These are phyloP conservation scores for Juglanconis sp. DNA, from an alignment of 2,329 filamentous ascomycete species.

Conservation along the genomic window DNA sequence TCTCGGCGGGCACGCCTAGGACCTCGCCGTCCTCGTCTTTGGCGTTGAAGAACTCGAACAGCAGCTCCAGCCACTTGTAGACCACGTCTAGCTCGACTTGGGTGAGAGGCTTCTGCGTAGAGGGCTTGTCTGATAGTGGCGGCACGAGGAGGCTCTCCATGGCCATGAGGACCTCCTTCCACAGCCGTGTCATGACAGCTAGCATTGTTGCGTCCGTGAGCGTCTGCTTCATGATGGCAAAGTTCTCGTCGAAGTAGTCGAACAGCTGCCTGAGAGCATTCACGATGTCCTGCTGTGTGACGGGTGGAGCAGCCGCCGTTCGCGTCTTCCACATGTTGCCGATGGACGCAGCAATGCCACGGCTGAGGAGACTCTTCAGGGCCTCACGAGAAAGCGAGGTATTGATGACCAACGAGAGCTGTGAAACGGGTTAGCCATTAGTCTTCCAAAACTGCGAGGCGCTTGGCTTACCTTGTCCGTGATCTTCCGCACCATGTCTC, in stretches of 20 bases:
- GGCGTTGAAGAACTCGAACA: constrained; percentile 94
- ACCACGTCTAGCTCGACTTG: constrained; percentile 91
- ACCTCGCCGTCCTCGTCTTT: constrained; percentile 79
- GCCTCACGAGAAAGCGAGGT: constrained; percentile 81
- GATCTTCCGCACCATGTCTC: constrained; percentile 97
- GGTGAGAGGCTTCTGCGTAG: constrained; percentile 75
- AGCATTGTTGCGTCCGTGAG: constrained; percentile 95
- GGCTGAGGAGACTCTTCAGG: constrained; percentile 69
- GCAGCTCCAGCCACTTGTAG: constrained; percentile 86
- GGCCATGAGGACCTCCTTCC: constrained; percentile 94
- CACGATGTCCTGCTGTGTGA: constrained; percentile 71
- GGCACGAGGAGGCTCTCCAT: constrained; percentile 89
- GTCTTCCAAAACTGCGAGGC: no score
- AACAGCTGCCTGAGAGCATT: constrained; percentile 82
- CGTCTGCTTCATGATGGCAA: constrained; percentile 97
- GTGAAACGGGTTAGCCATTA: neutral
- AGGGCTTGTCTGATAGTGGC: constrained; percentile 91
- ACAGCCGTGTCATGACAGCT: constrained; percentile 94
- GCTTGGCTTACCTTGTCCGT: constrained; percentile 79
- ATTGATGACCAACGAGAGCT: constrained; percentile 92
- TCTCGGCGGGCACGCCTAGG: constrained; percentile 82
- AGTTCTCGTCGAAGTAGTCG: constrained; percentile 96
- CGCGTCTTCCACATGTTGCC: constrained; percentile 66
- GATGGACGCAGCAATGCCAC: constrained; percentile 67
- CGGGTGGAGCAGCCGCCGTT: constrained; percentile 50